These are phyloP conservation scores for Rubia peregrina DNA, from an alignment of 305 asterid genomes.

Conservation along the genomic window DNA sequence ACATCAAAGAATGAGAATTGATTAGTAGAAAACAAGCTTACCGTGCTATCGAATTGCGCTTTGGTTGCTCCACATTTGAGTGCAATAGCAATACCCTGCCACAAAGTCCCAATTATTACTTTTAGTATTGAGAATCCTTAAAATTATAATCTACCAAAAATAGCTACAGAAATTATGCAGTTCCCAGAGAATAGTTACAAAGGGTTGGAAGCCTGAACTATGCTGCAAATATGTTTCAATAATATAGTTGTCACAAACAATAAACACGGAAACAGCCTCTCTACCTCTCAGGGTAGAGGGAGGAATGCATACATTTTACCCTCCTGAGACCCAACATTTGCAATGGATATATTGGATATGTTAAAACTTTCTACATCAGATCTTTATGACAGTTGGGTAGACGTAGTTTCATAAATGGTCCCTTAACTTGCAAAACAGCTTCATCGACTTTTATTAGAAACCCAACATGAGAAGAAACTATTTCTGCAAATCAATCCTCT, in stretches of 20 bases:
- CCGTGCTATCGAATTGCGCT: constrained; percentile 89
- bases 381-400: not conserved
- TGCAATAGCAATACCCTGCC: constrained; percentile 90
- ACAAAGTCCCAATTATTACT: constrained; percentile 10
- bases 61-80: constrained; percentile 98
- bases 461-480: not conserved
- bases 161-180: not conserved
- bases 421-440: not conserved
- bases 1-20: not conserved
- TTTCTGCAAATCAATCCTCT: not conserved
- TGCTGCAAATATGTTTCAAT: not conserved
- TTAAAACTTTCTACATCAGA: not conserved
- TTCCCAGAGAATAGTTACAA: not conserved
- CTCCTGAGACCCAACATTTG: too few species aligned
- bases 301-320: too few species aligned
- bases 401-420: not conserved
- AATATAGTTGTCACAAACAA: not conserved
- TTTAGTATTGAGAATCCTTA: not conserved
- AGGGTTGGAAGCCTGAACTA: too few species aligned
- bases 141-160: not conserved
- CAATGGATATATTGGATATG: too few species aligned
- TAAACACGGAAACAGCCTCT: not conserved
- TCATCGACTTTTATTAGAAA: not conserved
- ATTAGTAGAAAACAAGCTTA: constrained; percentile 28
- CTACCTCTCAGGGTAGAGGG: not conserved